These are phyloP conservation scores for Eucalyptus erythrocorys DNA, from an alignment of 345 rosid genomes.

Conservation along the genomic window DNA sequence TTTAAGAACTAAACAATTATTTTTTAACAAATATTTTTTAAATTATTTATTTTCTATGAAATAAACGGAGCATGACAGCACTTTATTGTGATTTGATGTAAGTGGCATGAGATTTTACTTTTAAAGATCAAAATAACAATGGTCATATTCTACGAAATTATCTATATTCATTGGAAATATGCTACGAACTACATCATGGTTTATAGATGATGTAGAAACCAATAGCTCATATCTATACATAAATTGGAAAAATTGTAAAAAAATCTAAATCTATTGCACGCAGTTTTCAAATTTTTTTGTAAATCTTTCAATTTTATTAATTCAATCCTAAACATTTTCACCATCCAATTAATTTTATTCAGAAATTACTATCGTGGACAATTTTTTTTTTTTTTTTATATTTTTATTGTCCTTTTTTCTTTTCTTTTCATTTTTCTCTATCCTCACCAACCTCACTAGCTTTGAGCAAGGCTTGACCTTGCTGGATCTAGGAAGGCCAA, in stretches of 20 bases:
- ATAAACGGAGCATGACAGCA: fast-evolving
- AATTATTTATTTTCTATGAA: not conserved
- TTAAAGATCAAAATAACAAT: not conserved
- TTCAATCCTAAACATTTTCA: fast-evolving
- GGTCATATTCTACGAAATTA: not conserved
- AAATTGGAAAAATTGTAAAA: not conserved
- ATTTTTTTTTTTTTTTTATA: not conserved
- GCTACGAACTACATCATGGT: not conserved
- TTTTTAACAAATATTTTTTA: not conserved
- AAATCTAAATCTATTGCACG: fast-evolving
- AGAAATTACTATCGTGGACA: not conserved
- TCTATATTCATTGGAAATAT: not conserved
- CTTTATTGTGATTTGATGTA: not conserved
- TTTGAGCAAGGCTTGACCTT: fast-evolving
- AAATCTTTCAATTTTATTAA: fast-evolving
- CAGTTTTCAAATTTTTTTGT: fast-evolving
- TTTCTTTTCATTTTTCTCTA: not conserved
- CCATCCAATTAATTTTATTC: fast-evolving
- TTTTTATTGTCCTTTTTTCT: not conserved
- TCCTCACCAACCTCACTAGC: no score
- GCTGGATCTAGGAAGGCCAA: no score
- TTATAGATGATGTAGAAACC: not conserved
- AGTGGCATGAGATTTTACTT: not conserved
- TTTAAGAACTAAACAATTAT: fast-evolving
- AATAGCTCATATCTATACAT: not conserved